Evolutionary conservation across 768 basidiomycete species (phyloP).

Genomic region (Pleurotus djamor): DNA sequence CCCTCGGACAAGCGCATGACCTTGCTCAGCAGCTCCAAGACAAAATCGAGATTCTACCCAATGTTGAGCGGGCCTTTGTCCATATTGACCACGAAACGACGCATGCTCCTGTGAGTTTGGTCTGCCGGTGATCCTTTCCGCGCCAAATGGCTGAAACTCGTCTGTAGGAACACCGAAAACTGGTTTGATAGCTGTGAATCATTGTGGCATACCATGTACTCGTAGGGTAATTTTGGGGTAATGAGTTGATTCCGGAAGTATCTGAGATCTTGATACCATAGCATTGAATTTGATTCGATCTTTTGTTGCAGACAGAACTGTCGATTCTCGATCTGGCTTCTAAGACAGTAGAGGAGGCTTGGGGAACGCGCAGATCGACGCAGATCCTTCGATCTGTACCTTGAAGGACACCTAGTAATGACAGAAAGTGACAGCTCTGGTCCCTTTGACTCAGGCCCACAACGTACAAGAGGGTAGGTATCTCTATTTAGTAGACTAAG

Average conservation of each 20-base stretch:
- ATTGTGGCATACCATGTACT: background rate
- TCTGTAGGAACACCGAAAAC: conserved; percentile 49
- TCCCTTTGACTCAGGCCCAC: too few species aligned
- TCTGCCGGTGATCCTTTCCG: background rate
- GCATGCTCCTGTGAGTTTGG: conserved; percentile 47
- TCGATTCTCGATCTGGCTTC: too few species aligned
- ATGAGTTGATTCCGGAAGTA: background rate
- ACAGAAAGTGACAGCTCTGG: too few species aligned
- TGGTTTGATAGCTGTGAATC: conserved; percentile 14
- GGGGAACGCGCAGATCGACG: too few species aligned
- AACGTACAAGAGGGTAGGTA: too few species aligned
- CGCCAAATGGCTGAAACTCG: background rate
- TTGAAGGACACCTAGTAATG: too few species aligned
- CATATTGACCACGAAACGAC: conserved; percentile 92
- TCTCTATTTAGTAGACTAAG: too few species aligned
- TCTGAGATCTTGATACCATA: background rate
- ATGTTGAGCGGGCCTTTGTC: conserved; percentile 90
- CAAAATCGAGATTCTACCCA: conserved; percentile 83
- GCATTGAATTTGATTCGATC: background rate
- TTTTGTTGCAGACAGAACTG: background rate
- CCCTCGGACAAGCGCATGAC: conserved; percentile 89
- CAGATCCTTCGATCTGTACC: too few species aligned
- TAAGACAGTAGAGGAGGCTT: too few species aligned
- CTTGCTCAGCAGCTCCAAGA: conserved; percentile 83
- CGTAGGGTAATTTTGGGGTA: background rate